Conservation (phyloP, 2,329 filamentous ascomycete species). For the Talaromyces sp. region DNA sequence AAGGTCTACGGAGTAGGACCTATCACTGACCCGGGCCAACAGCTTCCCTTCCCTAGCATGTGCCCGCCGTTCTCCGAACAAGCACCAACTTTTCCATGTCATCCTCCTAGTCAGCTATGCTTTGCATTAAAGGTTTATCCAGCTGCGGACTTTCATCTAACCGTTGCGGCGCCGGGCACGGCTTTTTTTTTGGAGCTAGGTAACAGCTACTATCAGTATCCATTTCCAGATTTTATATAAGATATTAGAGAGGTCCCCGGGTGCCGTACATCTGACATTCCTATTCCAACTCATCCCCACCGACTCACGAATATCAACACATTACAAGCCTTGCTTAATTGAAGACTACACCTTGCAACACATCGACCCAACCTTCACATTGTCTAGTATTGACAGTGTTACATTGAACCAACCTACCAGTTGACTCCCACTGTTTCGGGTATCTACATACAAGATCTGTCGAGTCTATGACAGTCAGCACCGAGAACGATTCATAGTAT, state of each 20-base stretch:
- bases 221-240: not conserved
- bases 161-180: constrained; percentile 12
- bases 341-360: not conserved
- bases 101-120: not conserved
- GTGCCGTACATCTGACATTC: not conserved
- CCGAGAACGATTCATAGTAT: not conserved
- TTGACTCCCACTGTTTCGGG: not conserved
- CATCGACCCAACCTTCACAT: not conserved
- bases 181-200: not conserved
- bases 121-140: constrained; percentile 13
- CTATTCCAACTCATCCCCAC: not conserved
- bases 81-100: not conserved
- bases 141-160: constrained; percentile 6
- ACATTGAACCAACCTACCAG: not conserved
- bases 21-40: not conserved
- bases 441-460: not conserved
- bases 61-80: constrained; percentile 9
- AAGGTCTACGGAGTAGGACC: not conserved
- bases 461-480: not conserved
- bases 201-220: not conserved
- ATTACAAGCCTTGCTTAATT: not conserved
- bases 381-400: not conserved
- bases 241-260: not conserved
- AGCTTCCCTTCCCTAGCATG: not conserved
- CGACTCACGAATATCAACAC: not conserved